Base-by-base conservation (phyloP, 2,329 filamentous ascomycete species). In the Pseudocercospora macadamiae region DNA sequence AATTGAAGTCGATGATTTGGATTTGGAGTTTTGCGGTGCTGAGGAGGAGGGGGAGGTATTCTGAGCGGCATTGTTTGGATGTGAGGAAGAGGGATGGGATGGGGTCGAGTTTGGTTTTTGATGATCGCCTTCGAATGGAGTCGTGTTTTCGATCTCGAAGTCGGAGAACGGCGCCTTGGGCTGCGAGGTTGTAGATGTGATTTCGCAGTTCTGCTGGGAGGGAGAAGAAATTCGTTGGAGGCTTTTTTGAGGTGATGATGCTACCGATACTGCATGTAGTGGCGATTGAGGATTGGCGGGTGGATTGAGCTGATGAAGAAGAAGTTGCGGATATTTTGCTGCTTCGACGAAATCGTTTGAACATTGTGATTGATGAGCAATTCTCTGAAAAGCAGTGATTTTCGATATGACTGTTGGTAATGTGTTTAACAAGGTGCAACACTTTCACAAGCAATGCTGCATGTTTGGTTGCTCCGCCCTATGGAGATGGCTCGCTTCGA, bases 141-240 rank as follows among this genome's bases (percentile, higher is more conserved):
- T 37, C 14, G n/a, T 52, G 21, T 19, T 26, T 5, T 36, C 44
- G 21, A 36, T 51, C 26, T 39, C 45, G 4, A 3, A 64, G 37
- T 25, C 47, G 26, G 6, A 70, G 62, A 14, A 28, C 53, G 1
- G 57, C 58, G 19, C 58, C 48, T 14, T 28, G 21, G 19, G 64
- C 65, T 19, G 64, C 59, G 28, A 64, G 58, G 3, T 62, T 58
- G 57, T 71, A 72, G 42, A 73, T 66, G 0, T 62, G 48, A 30
- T 70, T 72, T n/a, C 70, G 65, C 1, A 73, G 52, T 48, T 73
- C 70, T 4, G 68, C 60, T 1, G 71, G 71, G 1, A 73, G 61
- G 48, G 65, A 62, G 59, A 70, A 69, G 63, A 73, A 71, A 14
- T 58, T 63, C 21, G 64, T 62, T 25, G 12, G 49, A 23, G 14